Evolutionary conservation across 306 rosid species (phyloP), one percentile per base, ranked within the genome.

Genomic region (Corylus avellana): DNA sequence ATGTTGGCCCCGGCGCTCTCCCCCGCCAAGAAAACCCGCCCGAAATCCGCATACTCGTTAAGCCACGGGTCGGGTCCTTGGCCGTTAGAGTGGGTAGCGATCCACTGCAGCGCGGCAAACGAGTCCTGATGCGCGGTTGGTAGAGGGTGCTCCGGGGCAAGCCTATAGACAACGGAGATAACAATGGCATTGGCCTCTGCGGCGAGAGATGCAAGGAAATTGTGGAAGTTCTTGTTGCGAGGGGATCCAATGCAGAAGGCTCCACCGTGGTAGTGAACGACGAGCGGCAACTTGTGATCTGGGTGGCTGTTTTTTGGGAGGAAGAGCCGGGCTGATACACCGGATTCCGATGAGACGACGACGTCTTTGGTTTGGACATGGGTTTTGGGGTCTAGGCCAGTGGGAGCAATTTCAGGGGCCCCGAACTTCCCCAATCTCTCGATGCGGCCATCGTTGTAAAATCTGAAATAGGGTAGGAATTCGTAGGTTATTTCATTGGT

Each of bases 1-100:
- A 82, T 82, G 56, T 78, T 78, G 49, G 86, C 79, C 12, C 86
- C 82, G 1, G 82, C 79, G 13, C 86, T 82, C 74, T 75, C 86
- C 0, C 82, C 86, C 58, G 55, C 25, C 57, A 82, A 8, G 78
- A 78, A 82, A 61, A 82, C 79, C 69, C 77, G 75, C 11, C 46
- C 63, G 12, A 82, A 71, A 57, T 82, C 73, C 18, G 20, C 79
- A 18, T 73, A 22, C 54, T 78, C 47, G 79, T 73, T 82, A 1
- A 82, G 32, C 82, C 79, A 77, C 17, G 76, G 72, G 5, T 82
- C 85, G 14, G 85, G 82, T 66, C 85, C 82, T 20, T 35, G 54
- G 4, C n/a, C 18, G 3, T 61, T 39, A 1, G 76, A 50, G 54
- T 82, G 79, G 1, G 79, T 8, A 12, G 70, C 75, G 18, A 57